phyloP scores from a whole-genome alignment of 306 rosid genomes.

The Astragalus glycyphyllos region DNA sequence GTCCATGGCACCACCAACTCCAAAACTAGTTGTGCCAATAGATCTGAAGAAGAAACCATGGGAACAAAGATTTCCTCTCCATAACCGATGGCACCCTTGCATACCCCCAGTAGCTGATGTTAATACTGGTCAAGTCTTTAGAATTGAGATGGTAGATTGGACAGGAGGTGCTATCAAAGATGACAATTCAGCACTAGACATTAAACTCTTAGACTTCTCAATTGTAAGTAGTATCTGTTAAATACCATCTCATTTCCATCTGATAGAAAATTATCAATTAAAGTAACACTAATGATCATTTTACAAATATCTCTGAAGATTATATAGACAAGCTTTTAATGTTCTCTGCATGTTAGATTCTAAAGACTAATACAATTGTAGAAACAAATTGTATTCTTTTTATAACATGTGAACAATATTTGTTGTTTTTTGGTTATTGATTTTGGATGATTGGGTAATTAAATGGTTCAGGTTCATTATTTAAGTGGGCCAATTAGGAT shows the following conservation, averaged over 20 bases:
- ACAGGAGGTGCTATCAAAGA: slow-evolving; percentile 75
- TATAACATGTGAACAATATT: slow-evolving; percentile 15
- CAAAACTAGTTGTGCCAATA: slow-evolving; percentile 63
- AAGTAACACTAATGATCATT: too few relatives aligned
- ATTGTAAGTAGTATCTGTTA: slow-evolving; percentile 65
- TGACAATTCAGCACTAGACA: slow-evolving; percentile 68
- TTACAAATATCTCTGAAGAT: too few relatives aligned
- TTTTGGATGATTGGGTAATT: slow-evolving; percentile 2
- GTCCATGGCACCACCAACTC: slow-evolving; percentile 71
- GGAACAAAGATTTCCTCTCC: slow-evolving; percentile 76
- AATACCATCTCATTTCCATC: not conserved
- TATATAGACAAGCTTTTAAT: too few relatives aligned
- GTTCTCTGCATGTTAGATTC: not conserved
- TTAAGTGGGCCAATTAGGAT: slow-evolving; percentile 86
- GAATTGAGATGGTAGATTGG: slow-evolving; percentile 87
- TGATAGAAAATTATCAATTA: not conserved
- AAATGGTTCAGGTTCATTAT: slow-evolving; percentile 65
- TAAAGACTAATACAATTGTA: not conserved
- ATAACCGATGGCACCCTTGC: slow-evolving; percentile 88
- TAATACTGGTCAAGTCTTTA: slow-evolving; percentile 55
- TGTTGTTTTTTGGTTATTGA: not conserved
- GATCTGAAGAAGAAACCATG: slow-evolving; percentile 74
- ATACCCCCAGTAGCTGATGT: slow-evolving; percentile 52
- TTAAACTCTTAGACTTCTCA: slow-evolving; percentile 67
- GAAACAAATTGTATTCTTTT: not conserved